These are phyloP conservation scores for Eremomyces bilateralis DNA, from an alignment of 495 filamentous ascomycete genomes.

Conservation along the genomic window DNA sequence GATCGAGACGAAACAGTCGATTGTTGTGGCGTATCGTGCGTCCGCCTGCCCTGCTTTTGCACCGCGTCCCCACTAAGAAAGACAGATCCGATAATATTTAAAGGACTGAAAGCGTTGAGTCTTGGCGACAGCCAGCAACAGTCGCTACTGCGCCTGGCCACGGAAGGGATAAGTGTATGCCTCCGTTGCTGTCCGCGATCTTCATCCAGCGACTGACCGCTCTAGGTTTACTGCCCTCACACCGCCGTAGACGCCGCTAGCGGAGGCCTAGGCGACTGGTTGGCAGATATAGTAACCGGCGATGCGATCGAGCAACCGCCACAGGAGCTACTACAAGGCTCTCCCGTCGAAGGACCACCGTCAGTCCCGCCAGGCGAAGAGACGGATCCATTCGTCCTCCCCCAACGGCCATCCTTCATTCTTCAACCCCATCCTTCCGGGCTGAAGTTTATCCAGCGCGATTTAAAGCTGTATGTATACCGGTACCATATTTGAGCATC, in stretches of 20 bases:
- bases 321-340: conserved; percentile 1
- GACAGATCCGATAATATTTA: conserved; percentile 88
- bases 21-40: conserved; percentile 78
- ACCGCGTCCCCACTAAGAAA: conserved; percentile 4
- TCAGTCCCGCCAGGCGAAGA: conserved; percentile 12
- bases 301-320: background rate
- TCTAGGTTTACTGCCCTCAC: conserved; percentile 67
- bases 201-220: background rate
- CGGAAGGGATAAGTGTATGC: conserved; percentile 59
- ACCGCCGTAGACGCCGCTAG: conserved; percentile 81
- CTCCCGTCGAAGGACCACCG: conserved; percentile 4
- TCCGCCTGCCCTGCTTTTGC: conserved; percentile 2
- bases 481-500: conserved; percentile 2
- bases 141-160: conserved; percentile 59
- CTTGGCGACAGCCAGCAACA: conserved; percentile 69
- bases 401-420: conserved; percentile 16
- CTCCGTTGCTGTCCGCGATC: background rate
- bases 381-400: conserved; percentile 14
- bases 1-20: conserved; percentile 47
- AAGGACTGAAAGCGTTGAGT: conserved; percentile 68
- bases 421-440: conserved; percentile 20
- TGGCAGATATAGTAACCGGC: conserved; percentile 63
- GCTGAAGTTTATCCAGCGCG: conserved; percentile 10
- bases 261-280: conserved; percentile 83
- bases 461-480: conserved; percentile 10